Evolutionary conservation across 148 eudicot genomes (phyloP).

Genomic region (Hydrangea macrophylla): DNA sequence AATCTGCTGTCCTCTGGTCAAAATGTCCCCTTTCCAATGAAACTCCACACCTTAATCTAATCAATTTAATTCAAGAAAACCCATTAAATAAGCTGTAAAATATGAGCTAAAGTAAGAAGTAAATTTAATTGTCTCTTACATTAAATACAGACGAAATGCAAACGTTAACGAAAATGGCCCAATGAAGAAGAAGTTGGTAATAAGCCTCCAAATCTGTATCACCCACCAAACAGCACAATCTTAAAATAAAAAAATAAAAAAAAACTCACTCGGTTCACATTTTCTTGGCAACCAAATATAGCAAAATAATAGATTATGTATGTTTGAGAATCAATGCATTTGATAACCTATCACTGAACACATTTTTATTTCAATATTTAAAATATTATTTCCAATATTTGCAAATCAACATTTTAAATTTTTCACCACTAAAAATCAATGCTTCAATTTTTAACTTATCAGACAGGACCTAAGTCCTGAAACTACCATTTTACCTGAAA

Average conservation of each 20-base stretch:
- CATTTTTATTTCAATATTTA: too few relatives aligned
- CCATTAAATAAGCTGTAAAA: neutral
- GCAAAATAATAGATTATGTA: neutral
- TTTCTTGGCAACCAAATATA: neutral
- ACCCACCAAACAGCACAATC: neutral
- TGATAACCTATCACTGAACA: too few relatives aligned
- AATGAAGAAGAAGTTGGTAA: constrained; percentile 42
- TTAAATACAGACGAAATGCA: constrained; percentile 29
- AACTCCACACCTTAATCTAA: constrained; percentile 33
- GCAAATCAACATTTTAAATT: too few relatives aligned
- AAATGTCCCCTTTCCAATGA: constrained; percentile 39
- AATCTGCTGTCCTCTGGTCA: constrained; percentile 45
- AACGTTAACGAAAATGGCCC: constrained; percentile 31
- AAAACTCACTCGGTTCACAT: neutral
- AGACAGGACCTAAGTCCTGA: too few relatives aligned
- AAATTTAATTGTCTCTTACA: constrained; percentile 16
- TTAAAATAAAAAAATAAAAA: too few relatives aligned
- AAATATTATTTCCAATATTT: too few relatives aligned
- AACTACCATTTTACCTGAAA: constrained; percentile 29
- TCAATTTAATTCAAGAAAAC: neutral
- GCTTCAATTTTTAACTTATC: too few relatives aligned
- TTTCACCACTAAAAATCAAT: too few relatives aligned
- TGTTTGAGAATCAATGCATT: too few relatives aligned
- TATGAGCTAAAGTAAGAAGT: too few relatives aligned
- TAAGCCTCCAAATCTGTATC: constrained; percentile 43